Evolutionary conservation across 176 grass and related monocot species (phyloP), one percentile per base, ranked within the genome.

Genomic region (Hordeum vulgare): DNA sequence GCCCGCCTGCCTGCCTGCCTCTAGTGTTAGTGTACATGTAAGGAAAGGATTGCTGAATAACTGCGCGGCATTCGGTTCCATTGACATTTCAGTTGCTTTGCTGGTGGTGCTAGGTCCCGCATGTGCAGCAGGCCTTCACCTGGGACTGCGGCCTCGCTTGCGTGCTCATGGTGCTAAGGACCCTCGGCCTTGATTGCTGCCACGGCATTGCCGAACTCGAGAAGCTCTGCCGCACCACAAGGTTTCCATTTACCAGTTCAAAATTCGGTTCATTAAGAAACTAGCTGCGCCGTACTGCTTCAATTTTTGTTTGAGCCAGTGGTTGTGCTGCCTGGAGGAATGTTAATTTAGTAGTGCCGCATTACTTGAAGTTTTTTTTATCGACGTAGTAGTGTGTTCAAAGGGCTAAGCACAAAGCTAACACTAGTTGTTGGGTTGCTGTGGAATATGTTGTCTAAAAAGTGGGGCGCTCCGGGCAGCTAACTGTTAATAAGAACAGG

Each of bases 101-200:
- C 31, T 24, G 65, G 9, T 61, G 86, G 11, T 75, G 61, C 21
- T 72, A 99, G 96, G 96, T 99, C 24, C 96, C 93, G 45, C 96
- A 96, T 78, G 93, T 99, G 70, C 89, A 89, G 78, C 96, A 99
- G 78, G 86, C 90, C 58, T 99, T 90, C 87, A 91, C 86, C 85
- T 99, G 96, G 96, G 96, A 99, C 79, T 99, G 93, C 88, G 96
- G 93, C 26, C 91, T 96, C 60, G 93, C 96, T 33, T 99, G 96
- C 76, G 93, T 99, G 72, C 80, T 96, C 85, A 99, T 99, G 96
- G 93, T 99, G 80, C 77, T 99, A 1, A 85, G 88, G 88, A 94
- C 93, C 31, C 70, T 99, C 5, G 93, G 96, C 28, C 75, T 94
- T 20, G 53, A 94, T 59, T 90, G 84, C 74, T 90, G 83, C 61